Conservation (phyloP, 2,329 filamentous ascomycete species). For the Trichoderma atrobrunneum region DNA sequence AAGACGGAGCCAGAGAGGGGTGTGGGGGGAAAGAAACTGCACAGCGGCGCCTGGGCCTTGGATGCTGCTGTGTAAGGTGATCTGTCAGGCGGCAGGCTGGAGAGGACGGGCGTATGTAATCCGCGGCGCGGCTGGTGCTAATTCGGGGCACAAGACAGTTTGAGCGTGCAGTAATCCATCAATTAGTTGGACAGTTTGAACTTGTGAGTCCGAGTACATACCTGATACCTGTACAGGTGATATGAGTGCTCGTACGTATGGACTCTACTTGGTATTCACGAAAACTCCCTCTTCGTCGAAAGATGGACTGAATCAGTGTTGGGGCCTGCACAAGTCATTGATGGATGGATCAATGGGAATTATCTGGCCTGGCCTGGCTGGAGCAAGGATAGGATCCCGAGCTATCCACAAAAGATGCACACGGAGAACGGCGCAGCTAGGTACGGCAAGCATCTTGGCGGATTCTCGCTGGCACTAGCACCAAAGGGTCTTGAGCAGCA, state of each 20-base stretch:
- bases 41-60: not conserved
- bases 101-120: conserved; percentile 15
- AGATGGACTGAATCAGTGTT: not conserved
- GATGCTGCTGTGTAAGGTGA: conserved; percentile 15
- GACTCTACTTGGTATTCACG: no score
- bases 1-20: conserved; percentile 2
- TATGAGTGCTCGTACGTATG: no score
- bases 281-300: no score
- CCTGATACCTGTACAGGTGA: not conserved
- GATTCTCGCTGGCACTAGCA: not conserved
- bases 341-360: not conserved
- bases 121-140: not conserved
- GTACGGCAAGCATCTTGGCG: not conserved
- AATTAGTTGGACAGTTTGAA: no score
- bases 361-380: not conserved
- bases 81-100: conserved; percentile 17
- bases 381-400: not conserved
- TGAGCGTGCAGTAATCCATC: not conserved
- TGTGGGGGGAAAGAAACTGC: conserved; percentile 14
- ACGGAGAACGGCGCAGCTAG: not conserved
- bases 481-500: not conserved
- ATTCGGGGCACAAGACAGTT: not conserved
- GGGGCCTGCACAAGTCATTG: not conserved
- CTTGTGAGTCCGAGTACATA: no score
- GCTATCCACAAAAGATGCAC: not conserved